Evolutionary conservation across 176 grass and related monocot species (phyloP).

Genomic region (Bonia amplexicaulis): DNA sequence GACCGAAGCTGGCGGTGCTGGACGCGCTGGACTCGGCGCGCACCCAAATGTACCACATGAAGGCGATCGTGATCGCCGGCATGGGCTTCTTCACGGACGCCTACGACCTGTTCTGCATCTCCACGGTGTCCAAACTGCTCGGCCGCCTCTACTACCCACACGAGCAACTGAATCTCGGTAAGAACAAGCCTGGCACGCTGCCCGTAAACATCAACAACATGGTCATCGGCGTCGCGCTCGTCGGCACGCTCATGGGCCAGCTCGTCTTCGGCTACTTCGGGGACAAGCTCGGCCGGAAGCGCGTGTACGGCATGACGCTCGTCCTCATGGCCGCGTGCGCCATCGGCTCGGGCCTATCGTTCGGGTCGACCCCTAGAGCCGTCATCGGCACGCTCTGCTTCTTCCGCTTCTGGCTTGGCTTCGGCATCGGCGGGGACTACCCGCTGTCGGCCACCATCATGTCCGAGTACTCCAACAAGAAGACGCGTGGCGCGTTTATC

Average conservation of each 20-base stretch:
- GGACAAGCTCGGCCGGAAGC: conserved; percentile 38
- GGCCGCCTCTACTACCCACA: conserved; percentile 49
- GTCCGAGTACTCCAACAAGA: conserved; percentile 73
- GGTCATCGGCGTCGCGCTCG: conserved; percentile 44
- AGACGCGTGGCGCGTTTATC: conserved; percentile 60
- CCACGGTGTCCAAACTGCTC: conserved; percentile 57
- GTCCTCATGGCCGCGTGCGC: conserved; percentile 13
- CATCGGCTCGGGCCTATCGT: not conserved
- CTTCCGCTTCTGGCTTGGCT: conserved; percentile 87
- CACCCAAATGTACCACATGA: conserved; percentile 64
- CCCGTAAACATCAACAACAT: not conserved
- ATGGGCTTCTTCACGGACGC: conserved; percentile 93
- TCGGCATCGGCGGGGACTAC: conserved; percentile 77
- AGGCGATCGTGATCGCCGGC: conserved; percentile 65
- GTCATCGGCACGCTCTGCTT: conserved; percentile 65
- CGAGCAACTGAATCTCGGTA: not conserved
- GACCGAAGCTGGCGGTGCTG: conserved; percentile 43
- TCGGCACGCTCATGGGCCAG: conserved; percentile 51
- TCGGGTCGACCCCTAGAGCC: not conserved
- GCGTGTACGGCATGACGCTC: conserved; percentile 14
- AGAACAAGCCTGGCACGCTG: not conserved
- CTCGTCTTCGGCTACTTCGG: conserved; percentile 51
- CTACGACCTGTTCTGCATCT: conserved; percentile 69
- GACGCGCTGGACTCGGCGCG: conserved; percentile 53
- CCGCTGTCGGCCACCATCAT: conserved; percentile 68